A percentile compares a stretch with the other conserved stretches of the same genome.
These are phyloP conservation scores for Candida coquimbonensis DNA, from an alignment of 805 yeast genomes.

Conservation along the genomic window DNA sequence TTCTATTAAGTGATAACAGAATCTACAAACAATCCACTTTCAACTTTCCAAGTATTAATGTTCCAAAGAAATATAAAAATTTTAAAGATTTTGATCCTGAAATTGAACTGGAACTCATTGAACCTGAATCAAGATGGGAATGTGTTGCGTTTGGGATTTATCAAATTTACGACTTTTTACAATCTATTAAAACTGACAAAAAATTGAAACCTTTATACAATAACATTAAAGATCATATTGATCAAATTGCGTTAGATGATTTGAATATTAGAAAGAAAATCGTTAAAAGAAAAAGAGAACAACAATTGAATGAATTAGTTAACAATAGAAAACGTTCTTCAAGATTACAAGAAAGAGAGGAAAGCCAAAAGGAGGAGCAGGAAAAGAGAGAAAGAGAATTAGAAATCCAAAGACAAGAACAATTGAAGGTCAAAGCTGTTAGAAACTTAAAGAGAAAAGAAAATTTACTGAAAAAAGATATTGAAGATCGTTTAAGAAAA, in stretches of 20 bases:
- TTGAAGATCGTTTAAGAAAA: slow-evolving; percentile 19
- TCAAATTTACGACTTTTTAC: slow-evolving; percentile 29
- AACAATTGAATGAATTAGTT: slow-evolving; percentile 54
- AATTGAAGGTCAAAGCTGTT: slow-evolving; percentile 38
- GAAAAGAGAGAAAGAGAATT: slow-evolving; percentile 31
- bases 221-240: slow-evolving; percentile 26
- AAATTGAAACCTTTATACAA: slow-evolving; percentile 26
- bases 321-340: slow-evolving; percentile 70
- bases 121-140: slow-evolving; percentile 34
- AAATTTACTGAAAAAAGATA: slow-evolving; percentile 16
- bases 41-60: slow-evolving; percentile 25
- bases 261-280: slow-evolving; percentile 46
- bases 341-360: slow-evolving; percentile 64
- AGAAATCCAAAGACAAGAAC: slow-evolving; percentile 23
- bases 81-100: slow-evolving; percentile 24
- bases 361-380: slow-evolving; percentile 39
- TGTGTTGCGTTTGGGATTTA: slow-evolving; percentile 39
- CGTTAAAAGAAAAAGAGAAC: slow-evolving; percentile 51
- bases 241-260: slow-evolving; percentile 37
- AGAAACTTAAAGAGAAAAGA: slow-evolving; percentile 19
- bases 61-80: slow-evolving; percentile 28
- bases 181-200: slow-evolving; percentile 24
- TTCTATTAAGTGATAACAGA: slow-evolving; percentile 45
- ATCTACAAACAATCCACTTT: slow-evolving; percentile 34
- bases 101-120: slow-evolving; percentile 24